phyloP scores from a whole-genome alignment of 495 filamentous ascomycete species.

The Aspergillus sclerotioniger region DNA sequence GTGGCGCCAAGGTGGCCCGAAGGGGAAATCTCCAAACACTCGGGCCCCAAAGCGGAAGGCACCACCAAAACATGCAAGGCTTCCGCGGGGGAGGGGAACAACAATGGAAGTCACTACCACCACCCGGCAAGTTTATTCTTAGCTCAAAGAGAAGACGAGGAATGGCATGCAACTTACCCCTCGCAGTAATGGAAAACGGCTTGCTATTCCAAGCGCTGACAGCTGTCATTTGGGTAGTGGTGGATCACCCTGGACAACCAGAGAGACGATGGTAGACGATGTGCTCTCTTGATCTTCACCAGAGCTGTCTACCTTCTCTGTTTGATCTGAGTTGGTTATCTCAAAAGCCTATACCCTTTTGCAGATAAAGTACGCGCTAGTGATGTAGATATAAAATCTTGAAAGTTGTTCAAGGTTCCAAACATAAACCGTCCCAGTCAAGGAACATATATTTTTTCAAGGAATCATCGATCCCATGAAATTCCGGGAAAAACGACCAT shows the following conservation, averaged over 20 bases:
- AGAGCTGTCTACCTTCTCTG: background rate
- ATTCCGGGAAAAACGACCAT: too few species aligned
- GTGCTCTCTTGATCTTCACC: background rate
- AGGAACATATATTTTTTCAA: too few species aligned
- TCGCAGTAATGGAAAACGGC: background rate
- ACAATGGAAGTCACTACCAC: background rate
- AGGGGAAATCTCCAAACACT: conserved; percentile 29
- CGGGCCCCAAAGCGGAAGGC: conserved; percentile 19
- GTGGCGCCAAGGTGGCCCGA: conserved; percentile 9
- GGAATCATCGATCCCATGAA: too few species aligned
- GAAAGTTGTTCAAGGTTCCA: too few species aligned
- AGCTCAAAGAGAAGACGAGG: conserved; percentile 4
- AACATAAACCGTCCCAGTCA: too few species aligned
- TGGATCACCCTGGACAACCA: conserved; percentile 3
- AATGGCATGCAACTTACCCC: background rate
- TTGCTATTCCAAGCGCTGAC: background rate
- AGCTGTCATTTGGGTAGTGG: background rate
- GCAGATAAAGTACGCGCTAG: background rate
- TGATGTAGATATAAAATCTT: too few species aligned
- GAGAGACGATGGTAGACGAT: background rate
- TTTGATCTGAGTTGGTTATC: background rate
- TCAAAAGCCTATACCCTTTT: background rate
- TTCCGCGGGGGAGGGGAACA: conserved; percentile 15
- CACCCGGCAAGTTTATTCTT: conserved; percentile 8
- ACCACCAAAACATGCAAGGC: conserved; percentile 25